These are phyloP conservation scores for Trebouxiophyceae sp. DNA, from an alignment of 163 green algal species.

Conservation along the genomic window DNA sequence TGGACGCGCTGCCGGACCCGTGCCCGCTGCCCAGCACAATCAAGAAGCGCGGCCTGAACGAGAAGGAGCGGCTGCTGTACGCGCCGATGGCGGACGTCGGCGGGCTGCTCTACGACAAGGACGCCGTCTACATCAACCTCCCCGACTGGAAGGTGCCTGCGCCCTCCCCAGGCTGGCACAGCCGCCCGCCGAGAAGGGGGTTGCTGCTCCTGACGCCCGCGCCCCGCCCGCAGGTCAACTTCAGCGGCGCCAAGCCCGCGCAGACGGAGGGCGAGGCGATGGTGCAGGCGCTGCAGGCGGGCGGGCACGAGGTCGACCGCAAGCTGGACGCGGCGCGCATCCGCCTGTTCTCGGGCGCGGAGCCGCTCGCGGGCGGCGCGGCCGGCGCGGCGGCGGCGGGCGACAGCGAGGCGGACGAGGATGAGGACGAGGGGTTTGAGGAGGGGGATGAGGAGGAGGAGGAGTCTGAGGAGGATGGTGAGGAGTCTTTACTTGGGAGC, in stretches of 20 bases:
- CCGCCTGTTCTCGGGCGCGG: slow-evolving; percentile 52
- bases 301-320: slow-evolving; percentile 55
- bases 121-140: slow-evolving; percentile 98
- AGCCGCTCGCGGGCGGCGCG: background rate
- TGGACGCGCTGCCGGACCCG: slow-evolving; percentile 81
- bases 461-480: slow-evolving; percentile 10
- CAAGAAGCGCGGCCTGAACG: slow-evolving; percentile 69
- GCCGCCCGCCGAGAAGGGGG: background rate
- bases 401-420: slow-evolving; percentile 17
- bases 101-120: slow-evolving; percentile 92
- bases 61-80: slow-evolving; percentile 82
- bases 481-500: too few species aligned
- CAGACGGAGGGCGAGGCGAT: slow-evolving; percentile 67
- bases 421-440: slow-evolving; percentile 21
- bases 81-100: slow-evolving; percentile 93
- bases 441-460: slow-evolving; percentile 23
- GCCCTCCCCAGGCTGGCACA: background rate
- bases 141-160: slow-evolving; percentile 83
- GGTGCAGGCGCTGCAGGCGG: slow-evolving; percentile 58
- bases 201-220: slow-evolving; percentile 2
- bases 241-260: slow-evolving; percentile 21
- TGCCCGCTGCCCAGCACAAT: slow-evolving; percentile 80
- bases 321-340: slow-evolving; percentile 51
- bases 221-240: slow-evolving; percentile 48
- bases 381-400: slow-evolving; percentile 16